A percentile compares a stretch with the other conserved stretches of the same genome.
phyloP scores from a whole-genome alignment of 768 basidiomycete species.

The Collybia mongolica region DNA sequence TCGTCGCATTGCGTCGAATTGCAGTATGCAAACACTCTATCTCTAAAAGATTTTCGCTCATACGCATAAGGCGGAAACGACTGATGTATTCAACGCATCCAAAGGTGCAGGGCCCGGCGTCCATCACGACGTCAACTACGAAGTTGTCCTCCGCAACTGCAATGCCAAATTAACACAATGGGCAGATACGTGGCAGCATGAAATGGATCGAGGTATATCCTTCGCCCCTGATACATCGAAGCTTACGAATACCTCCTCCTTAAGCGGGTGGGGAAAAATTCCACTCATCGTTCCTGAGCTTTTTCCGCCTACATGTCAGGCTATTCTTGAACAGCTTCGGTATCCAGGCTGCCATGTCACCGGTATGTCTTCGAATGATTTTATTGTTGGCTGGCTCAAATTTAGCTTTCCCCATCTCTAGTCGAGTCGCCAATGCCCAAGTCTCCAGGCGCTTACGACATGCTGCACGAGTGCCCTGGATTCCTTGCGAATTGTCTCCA shows the following conservation, averaged over 20 bases:
- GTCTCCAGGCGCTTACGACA: conserved; percentile 63
- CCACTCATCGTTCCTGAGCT: conserved; percentile 70
- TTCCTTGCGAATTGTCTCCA: conserved; percentile 66
- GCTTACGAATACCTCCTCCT: conserved; percentile 8
- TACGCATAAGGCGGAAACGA: conserved; percentile 64
- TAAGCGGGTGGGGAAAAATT: conserved; percentile 72
- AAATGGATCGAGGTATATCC: conserved; percentile 66
- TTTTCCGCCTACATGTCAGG: conserved; percentile 77
- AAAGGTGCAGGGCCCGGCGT: conserved; percentile 37
- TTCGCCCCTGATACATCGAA: not conserved
- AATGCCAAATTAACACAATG: conserved; percentile 73
- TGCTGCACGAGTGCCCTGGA: conserved; percentile 77
- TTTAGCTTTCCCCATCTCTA: conserved; percentile 24
- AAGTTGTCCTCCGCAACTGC: conserved; percentile 67
- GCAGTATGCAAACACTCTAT: conserved; percentile 50
- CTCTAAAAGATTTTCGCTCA: not conserved
- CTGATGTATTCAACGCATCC: conserved; percentile 66
- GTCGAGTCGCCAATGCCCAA: conserved; percentile 59
- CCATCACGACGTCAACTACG: conserved; percentile 69
- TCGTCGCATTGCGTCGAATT: conserved; percentile 75
- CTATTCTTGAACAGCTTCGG: conserved; percentile 86
- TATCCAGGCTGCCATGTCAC: conserved; percentile 59
- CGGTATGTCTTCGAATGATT: conserved; percentile 37
- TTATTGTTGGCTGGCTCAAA: conserved; percentile 4
- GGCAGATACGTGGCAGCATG: conserved; percentile 68